Conservation (phyloP, 257 asterid species). For the Petunia axillaris region DNA sequence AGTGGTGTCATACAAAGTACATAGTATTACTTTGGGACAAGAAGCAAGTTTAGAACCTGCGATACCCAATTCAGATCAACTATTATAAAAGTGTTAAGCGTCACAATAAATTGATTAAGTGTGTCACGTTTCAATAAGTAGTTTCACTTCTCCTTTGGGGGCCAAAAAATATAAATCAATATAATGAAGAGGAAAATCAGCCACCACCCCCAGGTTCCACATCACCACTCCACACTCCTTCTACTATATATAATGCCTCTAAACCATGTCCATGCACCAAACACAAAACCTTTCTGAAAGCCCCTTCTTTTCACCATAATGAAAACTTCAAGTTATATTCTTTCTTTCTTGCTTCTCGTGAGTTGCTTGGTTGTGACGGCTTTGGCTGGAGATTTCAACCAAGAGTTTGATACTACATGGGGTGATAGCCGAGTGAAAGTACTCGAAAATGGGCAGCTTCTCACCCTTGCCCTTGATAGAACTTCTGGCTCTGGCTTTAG, state of each 20-base stretch:
- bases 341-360: neutral
- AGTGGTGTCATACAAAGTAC: too few relatives aligned
- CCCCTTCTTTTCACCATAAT: neutral
- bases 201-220: neutral
- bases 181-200: neutral
- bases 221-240: neutral
- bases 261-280: neutral
- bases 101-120: too few relatives aligned
- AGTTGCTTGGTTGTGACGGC: neutral
- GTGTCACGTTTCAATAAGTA: too few relatives aligned
- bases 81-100: too few relatives aligned
- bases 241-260: slow-evolving; percentile 7
- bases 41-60: too few relatives aligned
- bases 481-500: slow-evolving; percentile 51
- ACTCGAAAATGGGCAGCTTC: slow-evolving; percentile 44
- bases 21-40: too few relatives aligned
- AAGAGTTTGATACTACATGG: slow-evolving; percentile 51
- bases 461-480: slow-evolving; percentile 50
- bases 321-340: neutral
- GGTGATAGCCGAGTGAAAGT: slow-evolving; percentile 50
- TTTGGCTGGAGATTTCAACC: slow-evolving; percentile 35
- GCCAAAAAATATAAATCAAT: neutral
- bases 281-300: neutral
- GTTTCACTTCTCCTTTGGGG: neutral
- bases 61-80: too few relatives aligned